phyloP scores from a whole-genome alignment of 108 stramenopile genomes.

The Fistulifera pelliculosa region DNA sequence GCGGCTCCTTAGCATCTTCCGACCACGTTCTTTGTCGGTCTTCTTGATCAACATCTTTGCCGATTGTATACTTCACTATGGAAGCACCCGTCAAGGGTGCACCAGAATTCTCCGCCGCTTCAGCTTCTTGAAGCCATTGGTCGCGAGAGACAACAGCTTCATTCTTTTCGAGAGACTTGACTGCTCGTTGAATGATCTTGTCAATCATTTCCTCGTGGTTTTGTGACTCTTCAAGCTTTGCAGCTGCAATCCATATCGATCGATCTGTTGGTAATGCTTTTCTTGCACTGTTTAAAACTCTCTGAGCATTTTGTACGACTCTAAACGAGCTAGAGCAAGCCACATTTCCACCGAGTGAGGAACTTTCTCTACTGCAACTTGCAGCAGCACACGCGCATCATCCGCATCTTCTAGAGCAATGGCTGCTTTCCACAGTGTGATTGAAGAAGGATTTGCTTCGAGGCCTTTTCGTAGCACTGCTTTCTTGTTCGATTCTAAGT shows the following conservation, averaged over 20 bases:
- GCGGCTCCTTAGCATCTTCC: conserved; percentile 88
- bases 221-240: conserved; percentile 96
- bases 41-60: conserved; percentile 86
- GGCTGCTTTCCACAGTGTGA: conserved; percentile 93
- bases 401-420: conserved; percentile 94
- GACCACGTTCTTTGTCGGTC: conserved; percentile 92
- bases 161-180: conserved; percentile 48
- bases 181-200: conserved; percentile 74
- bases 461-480: conserved; percentile 90
- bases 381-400: conserved; percentile 88
- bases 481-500: conserved; percentile 71
- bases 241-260: conserved; percentile 92
- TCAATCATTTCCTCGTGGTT: conserved; percentile 66
- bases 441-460: conserved; percentile 86
- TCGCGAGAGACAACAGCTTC: conserved; percentile 80
- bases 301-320: conserved; percentile 95
- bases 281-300: conserved; percentile 91
- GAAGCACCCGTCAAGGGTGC: conserved; percentile 85
- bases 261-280: conserved; percentile 88
- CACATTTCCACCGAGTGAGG: conserved; percentile 96
- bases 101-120: conserved; percentile 69
- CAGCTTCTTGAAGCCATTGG: conserved; percentile 88
- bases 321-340: conserved; percentile 94
- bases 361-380: conserved; percentile 92
- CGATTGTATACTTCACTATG: conserved; percentile 77